A percentile compares a stretch with the other conserved stretches of the same genome.
Conservation (phyloP, 2,329 filamentous ascomycete genomes). For the Monascus ruber region DNA sequence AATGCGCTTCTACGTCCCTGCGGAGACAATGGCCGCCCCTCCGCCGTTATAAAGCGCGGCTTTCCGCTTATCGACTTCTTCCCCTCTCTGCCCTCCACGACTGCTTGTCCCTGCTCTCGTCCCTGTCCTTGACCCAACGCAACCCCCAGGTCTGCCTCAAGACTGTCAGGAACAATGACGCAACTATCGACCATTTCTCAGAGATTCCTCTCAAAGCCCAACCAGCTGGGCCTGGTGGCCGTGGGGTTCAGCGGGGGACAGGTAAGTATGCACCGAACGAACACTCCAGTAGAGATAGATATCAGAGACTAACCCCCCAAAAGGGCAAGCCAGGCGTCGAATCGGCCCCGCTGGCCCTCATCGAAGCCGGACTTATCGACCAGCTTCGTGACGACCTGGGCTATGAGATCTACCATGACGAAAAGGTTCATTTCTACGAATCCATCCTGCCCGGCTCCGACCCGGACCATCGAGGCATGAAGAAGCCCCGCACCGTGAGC, state of each 20-base stretch:
- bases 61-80: constrained; percentile 1
- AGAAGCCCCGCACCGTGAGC: constrained; percentile 77
- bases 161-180: constrained; percentile 31
- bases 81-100: neutral
- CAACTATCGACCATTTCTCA: constrained; percentile 47
- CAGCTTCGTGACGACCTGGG: constrained; percentile 76
- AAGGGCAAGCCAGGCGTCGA: constrained; percentile 88
- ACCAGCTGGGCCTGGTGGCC: constrained; percentile 81
- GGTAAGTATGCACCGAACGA: constrained; percentile 41
- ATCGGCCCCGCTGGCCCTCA: constrained; percentile 76
- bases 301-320: neutral
- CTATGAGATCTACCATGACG: constrained; percentile 78
- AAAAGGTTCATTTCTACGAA: constrained; percentile 68
- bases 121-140: neutral
- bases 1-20: neutral
- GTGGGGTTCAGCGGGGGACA: constrained; percentile 96
- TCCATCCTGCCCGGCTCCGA: constrained; percentile 60
- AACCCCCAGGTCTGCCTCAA: too few species aligned
- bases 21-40: too few species aligned
- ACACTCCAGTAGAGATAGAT: neutral
- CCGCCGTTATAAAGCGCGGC: neutral
- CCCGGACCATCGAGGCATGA: constrained; percentile 81
- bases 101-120: neutral
- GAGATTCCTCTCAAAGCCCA: constrained; percentile 68
- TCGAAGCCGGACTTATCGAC: constrained; percentile 73